Conservation (phyloP, 1,139 yeast genomes). For the Meyerozyma carpophila region DNA sequence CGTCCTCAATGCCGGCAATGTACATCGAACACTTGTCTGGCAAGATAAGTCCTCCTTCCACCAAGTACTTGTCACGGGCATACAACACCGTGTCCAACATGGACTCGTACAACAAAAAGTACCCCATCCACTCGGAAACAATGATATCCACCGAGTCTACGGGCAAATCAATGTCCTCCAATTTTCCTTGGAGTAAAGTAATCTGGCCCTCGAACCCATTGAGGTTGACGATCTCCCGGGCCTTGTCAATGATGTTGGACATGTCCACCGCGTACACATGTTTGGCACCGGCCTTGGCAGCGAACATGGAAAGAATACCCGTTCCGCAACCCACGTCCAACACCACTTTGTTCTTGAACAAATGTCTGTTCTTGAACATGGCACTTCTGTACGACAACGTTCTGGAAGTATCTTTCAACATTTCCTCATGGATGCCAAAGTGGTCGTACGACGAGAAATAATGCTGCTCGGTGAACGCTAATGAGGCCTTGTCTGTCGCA, state of each 20-base stretch:
- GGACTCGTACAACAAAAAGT: slow-evolving; percentile 89
- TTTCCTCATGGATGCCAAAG: slow-evolving; percentile 97
- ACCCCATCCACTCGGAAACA: slow-evolving; percentile 99
- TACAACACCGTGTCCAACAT: slow-evolving; percentile 95
- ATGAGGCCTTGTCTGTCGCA: slow-evolving; percentile 49
- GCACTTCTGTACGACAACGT: slow-evolving; percentile 91
- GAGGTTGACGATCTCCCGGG: slow-evolving; percentile 72
- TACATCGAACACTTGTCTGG: slow-evolving; percentile 93
- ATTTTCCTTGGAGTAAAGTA: slow-evolving; percentile 84
- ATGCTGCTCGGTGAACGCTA: slow-evolving; percentile 76
- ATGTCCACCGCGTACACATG: slow-evolving; percentile 96
- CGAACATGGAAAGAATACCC: slow-evolving; percentile 95
- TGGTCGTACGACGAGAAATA: slow-evolving; percentile 95
- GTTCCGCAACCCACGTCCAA: slow-evolving; percentile 99
- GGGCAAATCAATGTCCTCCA: slow-evolving; percentile 90
- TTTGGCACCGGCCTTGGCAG: slow-evolving; percentile 96
- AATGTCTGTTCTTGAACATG: slow-evolving; percentile 81
- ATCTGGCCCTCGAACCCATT: slow-evolving; percentile 87
- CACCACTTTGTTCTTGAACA: slow-evolving; percentile 92
- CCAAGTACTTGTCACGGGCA: slow-evolving; percentile 91
- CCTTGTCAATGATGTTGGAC: slow-evolving; percentile 95
- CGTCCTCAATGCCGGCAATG: slow-evolving; percentile 93
- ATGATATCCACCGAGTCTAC: slow-evolving; percentile 81
- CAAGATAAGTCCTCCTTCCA: slow-evolving; percentile 82
- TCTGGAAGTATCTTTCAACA: slow-evolving; percentile 94